phyloP scores from a whole-genome alignment of 352 stramenopile species.

The Globisporangium paroecandrum region DNA sequence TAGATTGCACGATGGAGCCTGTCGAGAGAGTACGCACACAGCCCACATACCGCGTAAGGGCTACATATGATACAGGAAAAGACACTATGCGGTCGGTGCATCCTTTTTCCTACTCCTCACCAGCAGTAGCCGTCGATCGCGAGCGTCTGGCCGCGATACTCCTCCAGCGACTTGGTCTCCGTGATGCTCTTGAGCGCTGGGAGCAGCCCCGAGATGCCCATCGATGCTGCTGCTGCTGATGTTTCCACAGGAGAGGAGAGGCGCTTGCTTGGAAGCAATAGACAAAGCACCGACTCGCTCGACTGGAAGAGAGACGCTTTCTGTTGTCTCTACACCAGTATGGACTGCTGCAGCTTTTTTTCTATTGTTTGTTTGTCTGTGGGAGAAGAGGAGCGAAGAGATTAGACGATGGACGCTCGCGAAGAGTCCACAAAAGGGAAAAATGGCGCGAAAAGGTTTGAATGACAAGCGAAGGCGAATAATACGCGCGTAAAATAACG shows the following conservation, averaged over 20 bases:
- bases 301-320: background rate
- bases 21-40: background rate
- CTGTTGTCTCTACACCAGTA: background rate
- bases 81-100: too few relatives aligned
- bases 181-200: constrained; percentile 79
- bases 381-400: constrained; percentile 1
- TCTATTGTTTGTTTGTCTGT: background rate
- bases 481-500: background rate
- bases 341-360: background rate
- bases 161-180: constrained; percentile 42
- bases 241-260: background rate
- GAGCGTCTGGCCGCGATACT: constrained; percentile 62
- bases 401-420: constrained; percentile 21
- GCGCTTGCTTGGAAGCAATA: background rate
- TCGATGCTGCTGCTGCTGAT: constrained; percentile 8
- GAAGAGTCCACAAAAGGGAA: constrained; percentile 12
- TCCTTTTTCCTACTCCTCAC: constrained; percentile 25
- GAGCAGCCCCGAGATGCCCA: constrained; percentile 60
- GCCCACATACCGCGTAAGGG: background rate
- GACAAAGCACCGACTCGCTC: background rate
- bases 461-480: background rate
- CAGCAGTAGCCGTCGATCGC: constrained; percentile 84
- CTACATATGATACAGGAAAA: background rate
- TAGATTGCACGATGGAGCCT: constrained; percentile 83
- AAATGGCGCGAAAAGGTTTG: constrained; percentile 35